phyloP scores from a whole-genome alignment of 257 asterid species.

The Sherardia arvensis region DNA sequence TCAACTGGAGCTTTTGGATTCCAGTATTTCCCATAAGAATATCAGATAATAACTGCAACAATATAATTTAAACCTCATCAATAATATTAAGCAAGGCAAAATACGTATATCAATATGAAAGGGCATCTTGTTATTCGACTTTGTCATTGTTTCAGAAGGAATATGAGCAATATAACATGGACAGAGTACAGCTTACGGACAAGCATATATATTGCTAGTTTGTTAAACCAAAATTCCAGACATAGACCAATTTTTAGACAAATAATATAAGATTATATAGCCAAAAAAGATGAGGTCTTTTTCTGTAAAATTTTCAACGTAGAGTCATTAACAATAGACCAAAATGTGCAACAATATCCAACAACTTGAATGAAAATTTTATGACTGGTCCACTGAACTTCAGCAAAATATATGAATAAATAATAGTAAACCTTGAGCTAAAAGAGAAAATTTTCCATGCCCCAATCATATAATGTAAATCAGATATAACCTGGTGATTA shows the following conservation, averaged over 20 bases:
- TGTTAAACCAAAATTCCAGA: not conserved
- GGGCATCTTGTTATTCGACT: not conserved
- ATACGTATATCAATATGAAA: not conserved
- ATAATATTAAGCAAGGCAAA: not conserved
- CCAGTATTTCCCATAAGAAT: slow-evolving; percentile 64
- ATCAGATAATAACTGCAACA: slow-evolving; percentile 55
- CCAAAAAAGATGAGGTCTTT: not conserved
- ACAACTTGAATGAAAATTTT: not conserved
- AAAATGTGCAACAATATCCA: not conserved
- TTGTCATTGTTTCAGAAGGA: not conserved
- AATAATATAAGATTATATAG: not conserved
- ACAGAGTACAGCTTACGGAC: not conserved
- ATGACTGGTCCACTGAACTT: too few species aligned
- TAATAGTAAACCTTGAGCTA: too few species aligned
- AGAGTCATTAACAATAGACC: not conserved
- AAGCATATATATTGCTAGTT: not conserved
- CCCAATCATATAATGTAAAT: not conserved
- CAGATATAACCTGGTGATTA: not conserved
- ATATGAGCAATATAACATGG: not conserved
- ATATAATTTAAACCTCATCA: slow-evolving; percentile 10
- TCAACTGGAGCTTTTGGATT: slow-evolving; percentile 83
- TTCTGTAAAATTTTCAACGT: not conserved
- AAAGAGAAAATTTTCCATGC: not conserved
- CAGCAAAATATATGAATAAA: too few species aligned
- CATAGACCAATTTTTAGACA: not conserved